phyloP scores from a whole-genome alignment of 441 rosid genomes.

The Daphne laureola region DNA sequence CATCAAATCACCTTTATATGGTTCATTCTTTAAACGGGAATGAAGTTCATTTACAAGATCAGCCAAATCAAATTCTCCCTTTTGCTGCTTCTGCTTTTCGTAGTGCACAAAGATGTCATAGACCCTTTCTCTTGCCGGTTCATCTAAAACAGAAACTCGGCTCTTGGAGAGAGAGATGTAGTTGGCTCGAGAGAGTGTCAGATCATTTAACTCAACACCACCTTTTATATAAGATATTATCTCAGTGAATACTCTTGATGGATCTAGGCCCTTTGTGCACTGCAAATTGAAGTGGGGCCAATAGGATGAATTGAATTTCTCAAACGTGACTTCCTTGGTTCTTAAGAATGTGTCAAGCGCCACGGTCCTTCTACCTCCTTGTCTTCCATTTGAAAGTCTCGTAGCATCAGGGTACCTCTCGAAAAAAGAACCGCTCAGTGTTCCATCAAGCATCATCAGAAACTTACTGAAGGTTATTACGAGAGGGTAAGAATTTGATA shows the following conservation, averaged over 20 bases:
- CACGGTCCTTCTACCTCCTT: slow-evolving; percentile 14
- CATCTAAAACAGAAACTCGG: slow-evolving; percentile 27
- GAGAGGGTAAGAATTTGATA: slow-evolving; percentile 30
- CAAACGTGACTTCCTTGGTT: slow-evolving; percentile 38
- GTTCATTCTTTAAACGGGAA: slow-evolving; percentile 21
- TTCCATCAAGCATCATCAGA: slow-evolving; percentile 56
- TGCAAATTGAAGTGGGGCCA: slow-evolving; percentile 44
- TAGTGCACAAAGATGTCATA: slow-evolving; percentile 35
- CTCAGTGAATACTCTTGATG: slow-evolving; percentile 46
- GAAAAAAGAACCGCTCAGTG: slow-evolving; percentile 40
- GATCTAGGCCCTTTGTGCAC: slow-evolving; percentile 31
- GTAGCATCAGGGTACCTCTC: slow-evolving; percentile 29
- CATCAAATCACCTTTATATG: slow-evolving; percentile 23
- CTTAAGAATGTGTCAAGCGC: slow-evolving; percentile 25
- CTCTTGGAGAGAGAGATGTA: slow-evolving; percentile 28
- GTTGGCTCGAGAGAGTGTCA: slow-evolving; percentile 23
- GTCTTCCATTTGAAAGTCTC: slow-evolving; percentile 13
- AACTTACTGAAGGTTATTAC: slow-evolving; percentile 41
- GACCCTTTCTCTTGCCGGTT: slow-evolving; percentile 20
- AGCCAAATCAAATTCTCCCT: slow-evolving; percentile 45
- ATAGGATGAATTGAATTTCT: slow-evolving; percentile 33
- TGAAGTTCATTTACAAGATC: slow-evolving; percentile 53
- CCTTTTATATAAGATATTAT: slow-evolving; percentile 53
- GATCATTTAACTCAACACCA: slow-evolving; percentile 18
- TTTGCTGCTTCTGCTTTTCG: slow-evolving; percentile 37